phyloP scores from a whole-genome alignment of 2,329 filamentous ascomycete genomes.

The Neonectria coccinea region DNA sequence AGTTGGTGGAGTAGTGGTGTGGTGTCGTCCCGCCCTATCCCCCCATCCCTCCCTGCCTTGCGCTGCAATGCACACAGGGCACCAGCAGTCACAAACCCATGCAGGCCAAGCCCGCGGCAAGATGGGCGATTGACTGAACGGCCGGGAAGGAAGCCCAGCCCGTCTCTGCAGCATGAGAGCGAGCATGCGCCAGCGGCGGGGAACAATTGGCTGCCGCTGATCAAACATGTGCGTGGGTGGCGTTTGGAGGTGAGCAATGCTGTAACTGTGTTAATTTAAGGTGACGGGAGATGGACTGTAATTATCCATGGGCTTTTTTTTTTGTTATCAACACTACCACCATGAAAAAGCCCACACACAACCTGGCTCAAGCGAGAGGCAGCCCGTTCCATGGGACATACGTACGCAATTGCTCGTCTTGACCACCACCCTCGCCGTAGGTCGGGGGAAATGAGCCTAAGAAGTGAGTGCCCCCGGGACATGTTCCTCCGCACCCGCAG shows the following conservation, averaged over 20 bases:
- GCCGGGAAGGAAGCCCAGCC: slow-evolving; percentile 3
- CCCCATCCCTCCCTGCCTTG: neutral
- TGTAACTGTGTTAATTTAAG: neutral
- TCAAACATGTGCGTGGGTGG: slow-evolving; percentile 8
- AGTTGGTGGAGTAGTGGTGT: slow-evolving; percentile 3
- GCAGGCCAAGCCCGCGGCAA: slow-evolving; percentile 41
- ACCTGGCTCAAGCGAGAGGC: neutral
- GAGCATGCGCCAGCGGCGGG: slow-evolving; percentile 38
- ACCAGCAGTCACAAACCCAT: slow-evolving; percentile 24
- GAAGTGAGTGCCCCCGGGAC: neutral
- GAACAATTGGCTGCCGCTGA: slow-evolving; percentile 34
- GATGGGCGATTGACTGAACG: slow-evolving; percentile 33
- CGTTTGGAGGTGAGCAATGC: neutral
- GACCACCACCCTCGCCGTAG: neutral
- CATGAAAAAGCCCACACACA: too few relatives aligned
- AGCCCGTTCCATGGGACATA: slow-evolving; percentile 2
- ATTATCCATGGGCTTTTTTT: too few relatives aligned
- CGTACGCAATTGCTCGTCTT: neutral
- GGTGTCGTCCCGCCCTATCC: neutral
- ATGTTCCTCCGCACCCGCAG: neutral
- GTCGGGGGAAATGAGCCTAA: neutral
- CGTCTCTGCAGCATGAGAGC: slow-evolving; percentile 22
- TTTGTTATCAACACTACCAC: neutral
- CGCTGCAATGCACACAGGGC: slow-evolving; percentile 1
- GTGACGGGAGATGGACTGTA: neutral